phyloP scores from a whole-genome alignment of 164 flowering plant genomes.

The Umbilicus rupestris region DNA sequence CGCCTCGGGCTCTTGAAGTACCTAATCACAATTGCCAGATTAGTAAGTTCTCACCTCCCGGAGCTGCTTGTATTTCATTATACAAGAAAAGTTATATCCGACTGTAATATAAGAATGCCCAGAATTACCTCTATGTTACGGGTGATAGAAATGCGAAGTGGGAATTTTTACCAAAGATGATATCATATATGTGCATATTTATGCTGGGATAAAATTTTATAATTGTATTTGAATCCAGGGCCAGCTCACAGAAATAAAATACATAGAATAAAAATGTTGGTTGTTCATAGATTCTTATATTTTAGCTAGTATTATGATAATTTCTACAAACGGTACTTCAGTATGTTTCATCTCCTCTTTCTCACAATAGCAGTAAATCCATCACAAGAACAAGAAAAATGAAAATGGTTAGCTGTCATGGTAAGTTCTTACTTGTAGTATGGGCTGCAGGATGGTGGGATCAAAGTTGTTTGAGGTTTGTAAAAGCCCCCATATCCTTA shows the following conservation, averaged over 20 bases:
- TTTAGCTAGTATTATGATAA: neutral
- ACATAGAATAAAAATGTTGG: neutral
- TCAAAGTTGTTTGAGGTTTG: slow-evolving; percentile 66
- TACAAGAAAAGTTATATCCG: neutral
- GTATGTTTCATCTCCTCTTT: neutral
- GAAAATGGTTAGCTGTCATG: neutral
- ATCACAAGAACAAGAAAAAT: neutral
- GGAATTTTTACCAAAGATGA: neutral
- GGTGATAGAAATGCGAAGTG: neutral
- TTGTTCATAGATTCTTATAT: neutral
- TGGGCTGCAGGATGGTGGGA: slow-evolving; percentile 74
- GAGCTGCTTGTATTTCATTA: neutral
- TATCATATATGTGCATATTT: neutral
- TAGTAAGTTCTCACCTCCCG: neutral
- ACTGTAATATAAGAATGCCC: neutral
- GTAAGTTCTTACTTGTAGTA: slow-evolving; percentile 54
- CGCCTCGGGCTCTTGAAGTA: slow-evolving; percentile 79
- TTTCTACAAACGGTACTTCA: neutral
- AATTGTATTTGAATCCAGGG: neutral
- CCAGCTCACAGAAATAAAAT: neutral
- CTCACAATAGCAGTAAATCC: neutral
- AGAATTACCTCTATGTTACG: too few relatives aligned
- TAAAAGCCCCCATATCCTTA: slow-evolving; percentile 71
- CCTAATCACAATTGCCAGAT: slow-evolving; percentile 34
- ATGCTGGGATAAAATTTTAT: neutral